Evolutionary conservation across 2,329 filamentous ascomycete genomes (phyloP).

Genomic region (Leptographium radiaticola): DNA sequence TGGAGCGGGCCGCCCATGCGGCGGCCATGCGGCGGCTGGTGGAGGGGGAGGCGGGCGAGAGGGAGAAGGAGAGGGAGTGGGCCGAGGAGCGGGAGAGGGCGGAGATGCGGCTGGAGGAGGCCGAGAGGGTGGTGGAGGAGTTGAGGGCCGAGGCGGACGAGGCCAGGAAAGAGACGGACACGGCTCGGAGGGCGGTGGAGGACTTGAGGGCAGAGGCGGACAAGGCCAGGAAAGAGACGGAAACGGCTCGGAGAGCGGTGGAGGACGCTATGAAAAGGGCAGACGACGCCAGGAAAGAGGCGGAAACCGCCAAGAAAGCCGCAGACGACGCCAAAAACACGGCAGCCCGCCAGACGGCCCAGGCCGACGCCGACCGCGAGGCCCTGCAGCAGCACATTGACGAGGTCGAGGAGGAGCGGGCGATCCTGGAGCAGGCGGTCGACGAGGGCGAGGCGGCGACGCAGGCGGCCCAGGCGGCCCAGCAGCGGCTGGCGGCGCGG

Average conservation of each 20-base stretch:
- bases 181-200: too few species aligned
- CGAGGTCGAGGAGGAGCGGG: conserved; percentile 45
- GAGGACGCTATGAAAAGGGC: too few species aligned
- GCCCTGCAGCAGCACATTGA: conserved; percentile 41
- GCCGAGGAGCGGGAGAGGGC: too few species aligned
- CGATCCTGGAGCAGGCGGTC: conserved; percentile 36
- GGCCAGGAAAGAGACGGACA: too few species aligned
- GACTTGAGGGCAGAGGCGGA: too few species aligned
- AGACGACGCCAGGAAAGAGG: too few species aligned
- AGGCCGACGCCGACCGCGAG: conserved; percentile 39
- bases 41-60: conserved; percentile 15
- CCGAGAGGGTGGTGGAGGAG: too few species aligned
- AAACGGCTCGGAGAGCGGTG: not conserved
- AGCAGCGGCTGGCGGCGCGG: conserved; percentile 25
- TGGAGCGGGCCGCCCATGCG: conserved; percentile 57
- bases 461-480: conserved; percentile 14
- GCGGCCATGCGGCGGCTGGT: conserved; percentile 38
- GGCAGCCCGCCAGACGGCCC: conserved; percentile 38
- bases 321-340: not conserved
- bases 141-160: too few species aligned
- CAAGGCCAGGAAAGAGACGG: too few species aligned
- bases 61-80: not conserved
- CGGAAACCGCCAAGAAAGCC: not conserved
- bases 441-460: conserved; percentile 29
- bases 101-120: too few species aligned